Evolutionary conservation across 148 eudicot species (phyloP).

Genomic region (Cornus controversa): DNA sequence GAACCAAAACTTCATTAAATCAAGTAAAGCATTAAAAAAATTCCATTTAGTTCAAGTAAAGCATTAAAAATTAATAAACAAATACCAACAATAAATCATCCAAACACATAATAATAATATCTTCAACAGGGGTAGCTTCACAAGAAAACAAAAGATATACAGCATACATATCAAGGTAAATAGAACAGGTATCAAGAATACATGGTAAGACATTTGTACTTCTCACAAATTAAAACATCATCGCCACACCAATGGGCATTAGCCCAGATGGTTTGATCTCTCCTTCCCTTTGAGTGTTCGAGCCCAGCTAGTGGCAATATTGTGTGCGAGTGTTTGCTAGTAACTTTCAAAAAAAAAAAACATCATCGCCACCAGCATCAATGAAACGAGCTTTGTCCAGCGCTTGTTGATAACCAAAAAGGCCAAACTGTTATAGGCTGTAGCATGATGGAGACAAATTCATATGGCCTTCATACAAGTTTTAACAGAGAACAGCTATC

Average conservation of each 20-base stretch:
- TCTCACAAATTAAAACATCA: not conserved
- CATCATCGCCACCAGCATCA: not conserved
- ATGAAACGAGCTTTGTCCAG: not conserved
- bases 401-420: not conserved
- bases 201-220: not conserved
- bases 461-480: not conserved
- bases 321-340: no score
- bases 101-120: not conserved
- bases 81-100: not conserved
- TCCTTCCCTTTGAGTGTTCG: no score
- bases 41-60: slow-evolving; percentile 10
- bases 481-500: not conserved
- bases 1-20: slow-evolving; percentile 5
- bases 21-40: not conserved
- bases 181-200: not conserved
- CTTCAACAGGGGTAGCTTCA: not conserved
- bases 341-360: no score
- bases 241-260: no score
- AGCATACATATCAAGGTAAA: not conserved
- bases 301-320: no score
- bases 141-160: not conserved
- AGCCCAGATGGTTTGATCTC: no score
- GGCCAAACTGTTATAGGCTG: not conserved
- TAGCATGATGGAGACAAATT: not conserved
- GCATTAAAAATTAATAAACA: not conserved